phyloP scores from a whole-genome alignment of 306 rosid species.

The Vicia sativa region DNA sequence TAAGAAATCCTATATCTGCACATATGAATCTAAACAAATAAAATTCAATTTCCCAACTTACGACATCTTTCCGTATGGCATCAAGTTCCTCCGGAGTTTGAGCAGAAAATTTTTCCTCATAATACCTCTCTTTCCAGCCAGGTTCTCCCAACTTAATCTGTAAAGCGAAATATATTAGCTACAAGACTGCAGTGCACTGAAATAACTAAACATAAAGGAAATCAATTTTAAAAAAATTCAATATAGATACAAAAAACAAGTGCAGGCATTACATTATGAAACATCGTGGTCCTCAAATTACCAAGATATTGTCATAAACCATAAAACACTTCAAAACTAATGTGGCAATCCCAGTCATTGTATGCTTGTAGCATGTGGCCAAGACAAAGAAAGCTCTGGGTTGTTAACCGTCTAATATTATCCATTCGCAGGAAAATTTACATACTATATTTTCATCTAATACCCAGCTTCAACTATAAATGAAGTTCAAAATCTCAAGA shows the following conservation, averaged over 20 bases:
- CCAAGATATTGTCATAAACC: conserved; percentile 1
- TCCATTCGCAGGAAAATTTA: not conserved
- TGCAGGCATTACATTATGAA: not conserved
- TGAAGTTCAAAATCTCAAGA: conserved; percentile 18
- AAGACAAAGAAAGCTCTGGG: not conserved
- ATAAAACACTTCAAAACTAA: not conserved
- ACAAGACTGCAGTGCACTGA: not conserved
- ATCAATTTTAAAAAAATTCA: not conserved
- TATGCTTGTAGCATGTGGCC: too few species aligned
- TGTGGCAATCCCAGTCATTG: not conserved
- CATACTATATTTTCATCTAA: not conserved
- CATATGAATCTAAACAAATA: conserved; percentile 25
- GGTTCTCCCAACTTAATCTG: conserved; percentile 87
- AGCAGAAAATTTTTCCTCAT: conserved; percentile 81
- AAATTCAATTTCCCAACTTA: conserved; percentile 52
- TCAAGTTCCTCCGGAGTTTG: conserved; percentile 89
- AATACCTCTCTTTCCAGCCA: conserved; percentile 98
- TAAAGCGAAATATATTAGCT: conserved; percentile 26
- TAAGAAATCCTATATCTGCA: conserved; percentile 37
- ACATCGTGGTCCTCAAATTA: conserved; percentile 7
- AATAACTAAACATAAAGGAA: conserved; percentile 12
- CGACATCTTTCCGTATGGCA: conserved; percentile 80
- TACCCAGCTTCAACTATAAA: conserved; percentile 21
- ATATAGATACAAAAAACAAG: too few species aligned
- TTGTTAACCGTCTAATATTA: not conserved